These are phyloP conservation scores for Aschersonia sp. DNA, from an alignment of 2,329 filamentous ascomycete species.

Conservation along the genomic window DNA sequence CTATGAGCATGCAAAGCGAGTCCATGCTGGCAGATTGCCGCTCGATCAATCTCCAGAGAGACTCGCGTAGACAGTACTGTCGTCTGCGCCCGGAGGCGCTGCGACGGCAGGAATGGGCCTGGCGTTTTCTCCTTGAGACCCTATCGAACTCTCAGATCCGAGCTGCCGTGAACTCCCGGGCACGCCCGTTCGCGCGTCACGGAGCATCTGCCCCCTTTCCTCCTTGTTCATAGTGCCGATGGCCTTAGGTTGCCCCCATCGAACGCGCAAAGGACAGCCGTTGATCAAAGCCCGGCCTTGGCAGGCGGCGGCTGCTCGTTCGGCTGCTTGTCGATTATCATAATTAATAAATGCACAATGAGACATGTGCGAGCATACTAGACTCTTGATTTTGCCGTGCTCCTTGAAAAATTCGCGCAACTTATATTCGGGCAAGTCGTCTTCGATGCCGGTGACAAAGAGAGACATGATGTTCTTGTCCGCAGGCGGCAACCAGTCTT, in stretches of 20 bases:
- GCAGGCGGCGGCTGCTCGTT: conserved; percentile 70
- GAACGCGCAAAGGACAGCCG: conserved; percentile 76
- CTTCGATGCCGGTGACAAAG: conserved; percentile 90
- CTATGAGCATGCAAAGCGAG: neutral
- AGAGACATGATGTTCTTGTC: conserved; percentile 84
- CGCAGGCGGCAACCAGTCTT: conserved; percentile 73
- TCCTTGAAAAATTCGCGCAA: conserved; percentile 80
- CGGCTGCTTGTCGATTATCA: conserved; percentile 68
- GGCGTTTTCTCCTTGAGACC: conserved; percentile 5
- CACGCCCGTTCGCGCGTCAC: conserved; percentile 44
- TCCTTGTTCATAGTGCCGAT: conserved; percentile 86
- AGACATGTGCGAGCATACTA: conserved; percentile 93
- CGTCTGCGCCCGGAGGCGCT: conserved; percentile 64
- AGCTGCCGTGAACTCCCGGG: conserved; percentile 8
- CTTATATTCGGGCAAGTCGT: conserved; percentile 87
- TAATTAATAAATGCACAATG: conserved; percentile 98
- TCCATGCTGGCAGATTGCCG: too few relatives aligned
- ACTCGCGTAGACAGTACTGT: conserved; percentile 68
- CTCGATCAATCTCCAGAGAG: conserved; percentile 57
- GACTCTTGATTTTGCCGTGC: conserved; percentile 79
- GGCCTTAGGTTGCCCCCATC: conserved; percentile 87
- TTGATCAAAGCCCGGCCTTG: conserved; percentile 82
- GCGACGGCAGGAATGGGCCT: conserved; percentile 34
- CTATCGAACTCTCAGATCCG: conserved; percentile 21
- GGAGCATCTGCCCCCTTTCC: conserved; percentile 65